Evolutionary conservation across 495 filamentous ascomycete species (phyloP), one percentile per base, ranked within the genome.

Genomic region (Letharia columbiana): DNA sequence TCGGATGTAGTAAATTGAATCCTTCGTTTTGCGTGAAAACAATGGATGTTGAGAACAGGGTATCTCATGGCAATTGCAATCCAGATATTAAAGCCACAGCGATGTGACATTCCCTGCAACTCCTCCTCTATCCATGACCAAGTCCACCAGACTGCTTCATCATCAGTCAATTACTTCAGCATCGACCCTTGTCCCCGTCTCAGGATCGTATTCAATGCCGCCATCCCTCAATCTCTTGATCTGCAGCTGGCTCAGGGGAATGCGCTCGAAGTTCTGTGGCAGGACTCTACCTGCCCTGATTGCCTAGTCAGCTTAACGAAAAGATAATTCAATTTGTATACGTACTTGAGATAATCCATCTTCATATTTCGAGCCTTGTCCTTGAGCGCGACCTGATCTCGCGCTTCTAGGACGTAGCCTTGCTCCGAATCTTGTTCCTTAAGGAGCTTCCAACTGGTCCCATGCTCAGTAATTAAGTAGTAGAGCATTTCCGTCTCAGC

Each of bases 351-450:
- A 63, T 78, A 84, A 64, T 79, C 80, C 45, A 83, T 79, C 69
- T 87, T 88, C 62, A 89, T 71, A 64, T 86, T 80, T 12, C 85
- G 77, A 56, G 84, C 87, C 73, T 88, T 90, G 75, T 90, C 86
- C 41, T 86, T 87, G 28, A 89, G 72, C 33, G 79, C 81, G 57
- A 86, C 84, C 68, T 88, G 85, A 69, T 80, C 78, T n/a, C 85
- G 79, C 0, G 71, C 68, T 10, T 80, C 71, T 42, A 85, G 76
- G 0, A 75, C 73, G 3, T 75, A 62, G 1, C 67, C 71, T 20
- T 67, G 72, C 1, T 71, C 59, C 44, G n/a, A 3, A 47, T 70
- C 68, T 23, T 64, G 33, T 4, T 72, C 74, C 65, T 83, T 78
- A 45, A 89, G 83, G 1, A 65, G 41, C 31, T 78, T 74, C 80